A percentile compares a stretch with the other conserved stretches of the same genome.
Conservation (phyloP, 305 asterid species). For the Withania somnifera region DNA sequence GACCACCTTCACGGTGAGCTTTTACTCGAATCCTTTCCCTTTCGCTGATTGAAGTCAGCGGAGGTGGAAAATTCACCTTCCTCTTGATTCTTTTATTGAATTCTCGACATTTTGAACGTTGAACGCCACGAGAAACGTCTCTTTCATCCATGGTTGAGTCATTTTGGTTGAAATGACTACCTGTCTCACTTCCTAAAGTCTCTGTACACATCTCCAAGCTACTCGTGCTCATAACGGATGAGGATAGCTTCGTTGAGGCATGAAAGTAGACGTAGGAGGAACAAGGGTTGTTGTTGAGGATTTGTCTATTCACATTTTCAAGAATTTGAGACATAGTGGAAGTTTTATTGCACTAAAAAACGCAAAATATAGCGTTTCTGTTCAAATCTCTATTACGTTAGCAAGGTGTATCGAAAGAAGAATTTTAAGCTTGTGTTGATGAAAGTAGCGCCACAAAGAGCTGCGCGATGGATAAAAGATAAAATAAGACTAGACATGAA, state of each 20-base stretch:
- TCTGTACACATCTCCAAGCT: slow-evolving; percentile 84
- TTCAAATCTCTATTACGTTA: not conserved
- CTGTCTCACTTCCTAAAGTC: slow-evolving; percentile 60
- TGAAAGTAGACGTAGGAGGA: slow-evolving; percentile 24
- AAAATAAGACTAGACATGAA: not conserved
- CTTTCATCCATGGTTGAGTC: slow-evolving; percentile 23
- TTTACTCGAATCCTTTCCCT: slow-evolving; percentile 30
- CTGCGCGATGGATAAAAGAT: not conserved
- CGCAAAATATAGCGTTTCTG: not conserved
- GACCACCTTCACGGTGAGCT: slow-evolving; percentile 48
- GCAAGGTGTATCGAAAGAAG: not conserved
- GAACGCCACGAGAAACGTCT: not conserved
- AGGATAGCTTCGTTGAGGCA: slow-evolving; percentile 32
- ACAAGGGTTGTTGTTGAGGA: slow-evolving; percentile 12
- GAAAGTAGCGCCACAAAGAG: not conserved
- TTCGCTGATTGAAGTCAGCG: slow-evolving; percentile 48
- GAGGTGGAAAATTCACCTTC: slow-evolving; percentile 48
- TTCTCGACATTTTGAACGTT: slow-evolving; percentile 10
- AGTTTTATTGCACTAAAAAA: not conserved
- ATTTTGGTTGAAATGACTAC: slow-evolving; percentile 30
- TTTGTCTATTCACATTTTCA: slow-evolving; percentile 11
- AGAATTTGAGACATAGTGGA: slow-evolving; percentile 15
- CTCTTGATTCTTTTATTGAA: slow-evolving; percentile 14
- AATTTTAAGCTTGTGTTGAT: not conserved
- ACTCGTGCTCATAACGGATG: slow-evolving; percentile 27